Base-by-base conservation (phyloP, 1,284 basidiomycete species). In the Fistulina hepatica region DNA sequence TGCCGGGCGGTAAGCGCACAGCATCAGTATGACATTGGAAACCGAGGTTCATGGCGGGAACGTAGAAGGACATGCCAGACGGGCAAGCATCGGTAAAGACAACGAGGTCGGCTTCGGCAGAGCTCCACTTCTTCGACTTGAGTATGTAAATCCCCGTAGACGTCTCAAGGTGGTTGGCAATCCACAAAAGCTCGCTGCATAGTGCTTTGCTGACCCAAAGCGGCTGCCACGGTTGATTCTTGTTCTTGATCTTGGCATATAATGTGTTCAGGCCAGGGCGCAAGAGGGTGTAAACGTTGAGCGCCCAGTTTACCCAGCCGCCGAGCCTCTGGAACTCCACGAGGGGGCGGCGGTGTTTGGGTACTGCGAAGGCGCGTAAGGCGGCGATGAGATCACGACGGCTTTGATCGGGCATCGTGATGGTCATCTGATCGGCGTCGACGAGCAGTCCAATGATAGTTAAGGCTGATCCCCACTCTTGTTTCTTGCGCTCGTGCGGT, bases 401-500 rank as follows among this genome's bases (percentile, higher is more conserved):
- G 0, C 44, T 36, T 5, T 45, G 41, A 2, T 19, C 16, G 0
- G 48, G 42, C 40, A 62, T 40, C 0, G 46, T 38, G 5, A 58
- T 37, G 0, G 43, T 44, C 53, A 60, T 53, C 0, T 33, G 33
- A 16, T 53, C 50, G 0, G 50, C 34, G 37, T 63, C 51, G 3
- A 63, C 52, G 0, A 49, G 23, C 23, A 60, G 51, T 0, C 60
- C 59, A 17, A 61, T 60, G 19, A 63, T 56, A 0, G 45, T 37
- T 0, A 63, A 42, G 0, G 21, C 6, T 0, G 7, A 1, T 0
- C 58, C 56, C 23, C 15, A 54, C 0, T 56, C 4, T 34, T 64
- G 60, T 24, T 64, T 64, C 3, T 34, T n/a, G n/a, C 49, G 26
- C 1, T 53, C 44, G 39, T 61, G 59, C 0, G 60, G 57, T 1